Percentiles rank a stretch among this genome's conserved stretches.
Evolutionary conservation across 352 stramenopile species (phyloP).

Genomic region (Globisporangium canariense): DNA sequence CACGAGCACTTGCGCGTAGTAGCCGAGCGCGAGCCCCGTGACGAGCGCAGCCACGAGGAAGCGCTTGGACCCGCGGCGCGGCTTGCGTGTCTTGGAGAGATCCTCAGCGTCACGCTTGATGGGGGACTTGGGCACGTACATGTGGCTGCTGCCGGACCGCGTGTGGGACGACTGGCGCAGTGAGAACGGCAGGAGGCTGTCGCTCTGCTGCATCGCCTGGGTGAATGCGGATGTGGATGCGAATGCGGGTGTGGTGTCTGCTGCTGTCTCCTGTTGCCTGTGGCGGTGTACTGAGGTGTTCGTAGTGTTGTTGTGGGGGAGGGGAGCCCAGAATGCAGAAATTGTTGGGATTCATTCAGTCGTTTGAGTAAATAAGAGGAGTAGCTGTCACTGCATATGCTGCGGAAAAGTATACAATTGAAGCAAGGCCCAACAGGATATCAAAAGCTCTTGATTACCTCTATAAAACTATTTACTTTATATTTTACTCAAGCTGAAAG

Average conservation of each 20-base stretch:
- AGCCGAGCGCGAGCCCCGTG: slow-evolving; percentile 46
- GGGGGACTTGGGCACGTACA: slow-evolving; percentile 5
- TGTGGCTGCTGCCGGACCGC: slow-evolving; percentile 3
- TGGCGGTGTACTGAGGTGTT: too few relatives aligned
- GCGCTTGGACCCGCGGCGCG: slow-evolving; percentile 12
- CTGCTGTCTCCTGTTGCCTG: too few relatives aligned
- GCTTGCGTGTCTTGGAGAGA: slow-evolving; percentile 18
- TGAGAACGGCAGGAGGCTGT: slow-evolving; percentile 15
- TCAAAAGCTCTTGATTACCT: too few relatives aligned
- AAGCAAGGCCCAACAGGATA: too few relatives aligned
- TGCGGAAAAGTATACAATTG: too few relatives aligned
- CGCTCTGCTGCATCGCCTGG: not conserved
- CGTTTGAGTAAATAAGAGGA: too few relatives aligned
- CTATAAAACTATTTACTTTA: too few relatives aligned
- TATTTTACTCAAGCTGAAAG: too few relatives aligned
- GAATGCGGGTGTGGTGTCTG: not conserved
- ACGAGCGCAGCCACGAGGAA: slow-evolving; percentile 22
- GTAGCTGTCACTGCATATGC: too few relatives aligned
- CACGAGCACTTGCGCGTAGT: slow-evolving; percentile 64
- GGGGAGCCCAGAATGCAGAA: not conserved
- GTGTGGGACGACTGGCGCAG: not conserved
- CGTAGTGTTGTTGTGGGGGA: too few relatives aligned
- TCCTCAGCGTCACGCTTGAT: slow-evolving; percentile 13
- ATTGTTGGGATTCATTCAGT: not conserved
- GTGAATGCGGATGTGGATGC: not conserved